Evolutionary conservation across 768 basidiomycete genomes (phyloP), one percentile per base, ranked within the genome.

Genomic region (Lactarius sanguifluus): DNA sequence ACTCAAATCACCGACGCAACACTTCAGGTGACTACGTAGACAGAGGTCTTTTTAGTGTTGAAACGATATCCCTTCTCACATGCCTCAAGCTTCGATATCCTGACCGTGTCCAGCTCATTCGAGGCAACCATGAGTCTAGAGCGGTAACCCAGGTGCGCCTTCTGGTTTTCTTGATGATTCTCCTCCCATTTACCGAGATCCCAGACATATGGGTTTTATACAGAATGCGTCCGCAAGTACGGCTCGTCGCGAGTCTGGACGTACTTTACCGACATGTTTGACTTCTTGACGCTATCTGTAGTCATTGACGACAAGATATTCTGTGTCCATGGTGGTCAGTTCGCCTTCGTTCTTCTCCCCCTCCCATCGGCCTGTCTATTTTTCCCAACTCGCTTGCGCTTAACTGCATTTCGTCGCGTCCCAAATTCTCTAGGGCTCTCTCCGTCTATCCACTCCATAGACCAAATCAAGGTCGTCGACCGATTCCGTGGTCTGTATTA

Each of bases 191-290:
- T 68, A 20, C 59, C 57, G 64, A 30, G 5, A 34, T 28, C 9
- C 59, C 75, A 98, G 96, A 96, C 94, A 28, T 99, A 98, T 74
- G 97, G 97, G 15, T 99, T 99, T 81, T 99, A 99, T 78, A 92
- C 94, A 43, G 97, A 99, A 82, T 98, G 97, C 74, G 88, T 96
- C 25, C 85, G 96, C 50, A 99, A 99, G 79, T 99, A 99, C 72
- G 96, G 95, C 62, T 90, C 92, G 2, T 88, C 95, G 38, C 90
- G 91, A 72, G 96, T 98, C 40, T 99, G 97, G 97, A 95, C 94
- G 32, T 98, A 98, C 77, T 98, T 99, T 74, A 99, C 97, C 66
- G 97, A 99, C 79, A 97, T 99, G 96, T 99, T 99, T 77, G 97
- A 99, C 81, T 99, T 95, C 80, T 79, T 99, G 71, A 98, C 97